A percentile compares a stretch with the other conserved stretches of the same genome.
These are phyloP conservation scores for Aspergillus sp. DNA, from an alignment of 2,329 filamentous ascomycete genomes.

Conservation along the genomic window DNA sequence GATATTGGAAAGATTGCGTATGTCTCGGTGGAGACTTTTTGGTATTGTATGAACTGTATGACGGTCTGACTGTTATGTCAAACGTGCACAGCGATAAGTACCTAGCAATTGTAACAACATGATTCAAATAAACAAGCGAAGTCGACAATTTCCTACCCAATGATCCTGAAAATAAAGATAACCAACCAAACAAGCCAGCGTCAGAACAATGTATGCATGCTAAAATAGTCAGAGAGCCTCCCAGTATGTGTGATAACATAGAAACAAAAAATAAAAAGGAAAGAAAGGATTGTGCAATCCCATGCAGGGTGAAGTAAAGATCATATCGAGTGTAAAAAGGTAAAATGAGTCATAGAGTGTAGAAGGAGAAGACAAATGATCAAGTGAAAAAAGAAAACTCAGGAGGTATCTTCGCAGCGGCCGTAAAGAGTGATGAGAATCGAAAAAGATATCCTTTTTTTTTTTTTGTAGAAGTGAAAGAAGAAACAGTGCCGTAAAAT, in stretches of 20 bases:
- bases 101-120: background rate
- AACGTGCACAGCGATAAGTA: background rate
- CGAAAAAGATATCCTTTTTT: background rate
- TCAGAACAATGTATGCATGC: background rate
- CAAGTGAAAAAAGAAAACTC: background rate
- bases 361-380: background rate
- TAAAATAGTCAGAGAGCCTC: constrained; percentile 9
- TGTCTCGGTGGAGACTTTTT: no score
- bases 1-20: no score
- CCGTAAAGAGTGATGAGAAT: constrained; percentile 4
- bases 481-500: background rate
- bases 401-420: background rate
- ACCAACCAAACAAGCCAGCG: background rate
- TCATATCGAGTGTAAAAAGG: background rate
- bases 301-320: background rate
- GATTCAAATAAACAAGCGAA: background rate
- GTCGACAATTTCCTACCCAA: background rate
- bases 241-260: background rate
- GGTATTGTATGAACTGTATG: no score
- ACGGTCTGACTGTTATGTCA: no score
- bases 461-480: background rate
- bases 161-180: background rate
- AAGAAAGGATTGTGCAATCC: background rate
- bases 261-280: background rate
- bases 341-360: background rate